Percentiles rank a stretch among this genome's conserved stretches.
These are phyloP conservation scores for Anacardium occidentale DNA, from an alignment of 345 rosid genomes.

Conservation along the genomic window DNA sequence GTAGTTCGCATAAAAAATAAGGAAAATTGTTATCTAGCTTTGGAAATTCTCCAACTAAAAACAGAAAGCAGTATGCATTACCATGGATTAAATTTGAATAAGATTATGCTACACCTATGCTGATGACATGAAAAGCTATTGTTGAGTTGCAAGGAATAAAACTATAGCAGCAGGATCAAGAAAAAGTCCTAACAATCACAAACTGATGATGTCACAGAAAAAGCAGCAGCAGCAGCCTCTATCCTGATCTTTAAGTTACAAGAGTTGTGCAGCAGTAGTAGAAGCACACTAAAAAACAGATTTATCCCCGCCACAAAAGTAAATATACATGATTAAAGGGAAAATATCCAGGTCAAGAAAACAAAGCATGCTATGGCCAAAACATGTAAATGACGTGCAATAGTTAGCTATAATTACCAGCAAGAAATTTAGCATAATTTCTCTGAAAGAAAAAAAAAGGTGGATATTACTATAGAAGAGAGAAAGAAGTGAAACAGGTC, in stretches of 20 bases:
- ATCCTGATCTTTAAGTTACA: constrained; percentile 92
- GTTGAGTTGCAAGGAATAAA: constrained; percentile 4
- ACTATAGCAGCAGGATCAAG: constrained; percentile 13
- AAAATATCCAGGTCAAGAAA: neutral
- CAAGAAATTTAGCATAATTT: neutral
- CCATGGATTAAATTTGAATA: neutral
- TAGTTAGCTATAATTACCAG: constrained; percentile 4
- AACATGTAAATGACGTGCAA: neutral
- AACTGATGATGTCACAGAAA: constrained; percentile 73
- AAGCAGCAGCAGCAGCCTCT: constrained; percentile 96
- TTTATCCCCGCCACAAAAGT: constrained; percentile 67
- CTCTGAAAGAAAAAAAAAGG: too few species aligned
- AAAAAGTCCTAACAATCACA: constrained; percentile 45
- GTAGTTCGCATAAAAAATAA: constrained; percentile 53
- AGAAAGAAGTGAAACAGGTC: neutral
- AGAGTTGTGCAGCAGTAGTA: constrained; percentile 80
- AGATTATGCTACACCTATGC: neutral
- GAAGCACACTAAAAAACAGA: constrained; percentile 77
- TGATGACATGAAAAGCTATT: neutral
- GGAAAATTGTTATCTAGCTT: neutral
- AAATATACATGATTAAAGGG: neutral
- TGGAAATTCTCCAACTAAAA: neutral
- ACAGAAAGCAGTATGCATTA: neutral
- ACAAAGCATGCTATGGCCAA: neutral
- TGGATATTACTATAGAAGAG: too few species aligned